Percentiles rank a stretch among this genome's conserved stretches.
These are phyloP conservation scores for Vaccinium myrtillus DNA, from an alignment of 148 eudicot species.

Conservation along the genomic window DNA sequence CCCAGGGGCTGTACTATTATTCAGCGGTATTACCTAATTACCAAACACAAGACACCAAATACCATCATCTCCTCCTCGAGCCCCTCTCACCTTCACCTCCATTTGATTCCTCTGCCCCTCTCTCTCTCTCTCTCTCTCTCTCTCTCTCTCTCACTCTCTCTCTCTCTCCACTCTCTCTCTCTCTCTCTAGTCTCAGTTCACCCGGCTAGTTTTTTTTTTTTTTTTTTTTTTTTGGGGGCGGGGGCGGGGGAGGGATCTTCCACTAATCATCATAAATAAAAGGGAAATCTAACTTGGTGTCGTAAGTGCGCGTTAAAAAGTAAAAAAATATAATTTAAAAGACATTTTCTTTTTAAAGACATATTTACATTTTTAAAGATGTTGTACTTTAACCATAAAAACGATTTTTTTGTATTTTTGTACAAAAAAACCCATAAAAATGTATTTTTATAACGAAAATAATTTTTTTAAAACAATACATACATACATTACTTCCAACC, in stretches of 20 bases:
- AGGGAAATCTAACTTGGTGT: too few species aligned
- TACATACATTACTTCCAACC: too few species aligned
- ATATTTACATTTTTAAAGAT: too few species aligned
- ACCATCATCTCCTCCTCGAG: constrained; percentile 1
- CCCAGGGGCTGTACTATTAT: neutral
- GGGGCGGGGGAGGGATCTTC: neutral
- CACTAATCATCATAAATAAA: neutral
- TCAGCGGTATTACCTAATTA: neutral
- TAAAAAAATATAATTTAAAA: too few species aligned
- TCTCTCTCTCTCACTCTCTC: neutral
- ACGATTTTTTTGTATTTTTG: too few species aligned
- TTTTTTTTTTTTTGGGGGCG: too few species aligned
- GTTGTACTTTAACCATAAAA: too few species aligned
- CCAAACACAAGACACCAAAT: neutral
- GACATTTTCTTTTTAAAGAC: too few species aligned
- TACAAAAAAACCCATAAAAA: too few species aligned
- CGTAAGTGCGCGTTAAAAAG: too few species aligned
- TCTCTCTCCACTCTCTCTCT: neutral
- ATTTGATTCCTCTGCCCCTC: neutral
- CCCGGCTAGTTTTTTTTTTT: neutral
- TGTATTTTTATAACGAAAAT: too few species aligned
- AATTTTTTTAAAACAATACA: too few species aligned
- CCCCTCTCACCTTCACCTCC: neutral
- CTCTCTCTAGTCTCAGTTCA: neutral
- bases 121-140: neutral